Base-by-base conservation (phyloP, 2,329 filamentous ascomycete species). In the Gremmenia infestans region DNA sequence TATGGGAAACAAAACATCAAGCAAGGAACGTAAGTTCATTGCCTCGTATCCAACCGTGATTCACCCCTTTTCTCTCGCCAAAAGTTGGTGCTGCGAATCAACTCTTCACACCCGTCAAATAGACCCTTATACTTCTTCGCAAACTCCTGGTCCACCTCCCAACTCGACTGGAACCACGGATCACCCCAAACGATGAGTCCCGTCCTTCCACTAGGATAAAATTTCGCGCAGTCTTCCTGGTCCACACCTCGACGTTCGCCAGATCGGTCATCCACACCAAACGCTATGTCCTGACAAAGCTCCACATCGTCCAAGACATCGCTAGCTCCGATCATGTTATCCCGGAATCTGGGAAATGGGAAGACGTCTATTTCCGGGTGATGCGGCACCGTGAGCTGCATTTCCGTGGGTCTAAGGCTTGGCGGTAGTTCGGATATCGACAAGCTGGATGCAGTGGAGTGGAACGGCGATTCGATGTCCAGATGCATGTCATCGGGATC, bases 171-270 rank as follows among this genome's bases (percentile, higher is more conserved):
- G 37, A 79, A 71, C 68, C 72, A 75, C 0, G 78, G 69, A 5
- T 78, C 73, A 0, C 76, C 75, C 79, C 78, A 81, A 1, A 80
- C 74, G 12, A 80, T 67, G 1, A 81, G 43, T 2, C 68, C 71
- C 11, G 70, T 65, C 50, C 61, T 63, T 19, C 63, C 55, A 32
- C 37, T 47, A 14, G 4, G 9, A 12, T 45, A n/a, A 22, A 22
- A 37, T 17, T 40, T 6, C 17, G 60, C 42, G 22, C 35, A 11
- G 3, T 37, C 32, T 17, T 45, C 28, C 2, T 42, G 28, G 39
- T 43, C 35, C 14, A 7, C 40, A 4, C 46, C 19, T 5, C 35
- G 17, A n/a, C 6, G 4, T 4, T 23, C 47, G 25, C n/a, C 28
- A 55, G 15, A 12, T 9, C 19, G 32, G 7, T 48, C 52, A 2